Base-by-base conservation (phyloP, 495 filamentous ascomycete genomes). In the Trichoderma erinaceum region DNA sequence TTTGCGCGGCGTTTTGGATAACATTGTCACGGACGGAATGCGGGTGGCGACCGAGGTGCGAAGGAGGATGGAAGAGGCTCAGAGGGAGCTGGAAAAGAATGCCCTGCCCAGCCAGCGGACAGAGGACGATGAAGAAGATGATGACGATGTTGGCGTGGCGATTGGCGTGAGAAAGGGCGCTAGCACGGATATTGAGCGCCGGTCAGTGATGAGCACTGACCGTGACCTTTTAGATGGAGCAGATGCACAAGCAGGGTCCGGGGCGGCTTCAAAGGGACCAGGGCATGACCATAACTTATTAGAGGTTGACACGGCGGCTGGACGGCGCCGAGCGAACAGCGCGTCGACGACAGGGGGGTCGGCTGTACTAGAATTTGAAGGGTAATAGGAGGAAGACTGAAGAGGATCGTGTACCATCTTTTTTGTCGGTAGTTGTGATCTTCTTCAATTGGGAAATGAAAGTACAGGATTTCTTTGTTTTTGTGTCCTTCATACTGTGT, bases 11-110 rank as follows among this genome's bases (percentile, higher is more conserved):
- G 93, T 99, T 66, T 78, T 99, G 13, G 95, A 99, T 76, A 96
- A 96, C 72, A 97, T 99, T 69, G 95, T 97, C 69, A 93, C 90
- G 5, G 95, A 99, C 73, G 95, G 95, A 35, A 97, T 97, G 86
- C 87, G 93, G 44, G 93, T 98, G 64, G 96, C 95, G 0, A 89
- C 87, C 8, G 95, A 99, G 79, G 93, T 98, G 43, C 84, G 89
- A 70, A 85, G 93, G 69, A 80, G 93, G 21, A 95, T 98, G 89
- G 95, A 99, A 73, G 95, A 97, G 73, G 92, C 91, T 44, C 92
- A 96, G 75, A 84, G 82, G 68, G 92, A 96, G 69, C 78, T 96
- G 63, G 92, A 95, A 75, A 88, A 87, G 77, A 93, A 90, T 69
- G 90, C 88, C 3, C 72, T 88, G 41, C 78, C 81, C 6, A 80